Conservation (phyloP, 345 rosid species). For the Eucalyptus leucophloia region DNA sequence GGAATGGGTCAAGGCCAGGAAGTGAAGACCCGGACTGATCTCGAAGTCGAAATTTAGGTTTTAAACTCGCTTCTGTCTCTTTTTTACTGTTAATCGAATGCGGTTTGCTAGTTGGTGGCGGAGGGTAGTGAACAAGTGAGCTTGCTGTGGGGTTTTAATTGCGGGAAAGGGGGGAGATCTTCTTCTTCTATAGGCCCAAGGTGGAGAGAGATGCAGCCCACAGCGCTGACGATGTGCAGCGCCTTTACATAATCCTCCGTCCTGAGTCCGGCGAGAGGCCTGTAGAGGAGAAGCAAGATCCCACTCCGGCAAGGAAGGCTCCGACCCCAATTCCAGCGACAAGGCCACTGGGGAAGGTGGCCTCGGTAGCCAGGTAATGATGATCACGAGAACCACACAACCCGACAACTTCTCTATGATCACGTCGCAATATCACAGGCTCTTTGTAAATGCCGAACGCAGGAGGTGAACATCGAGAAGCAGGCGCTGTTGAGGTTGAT, state of each 20-base stretch:
- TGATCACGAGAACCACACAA: background rate
- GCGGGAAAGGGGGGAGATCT: constrained; percentile 70
- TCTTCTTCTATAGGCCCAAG: constrained; percentile 76
- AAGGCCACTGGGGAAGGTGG: constrained; percentile 19
- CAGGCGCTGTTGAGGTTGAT: too few relatives aligned
- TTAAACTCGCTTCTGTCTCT: too few relatives aligned
- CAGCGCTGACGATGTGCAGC: constrained; percentile 43
- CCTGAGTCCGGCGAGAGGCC: constrained; percentile 50
- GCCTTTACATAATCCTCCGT: constrained; percentile 46
- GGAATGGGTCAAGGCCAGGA: background rate
- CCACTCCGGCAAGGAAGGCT: constrained; percentile 39
- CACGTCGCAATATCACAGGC: background rate
- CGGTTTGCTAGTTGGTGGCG: too few relatives aligned
- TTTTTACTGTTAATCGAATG: too few relatives aligned
- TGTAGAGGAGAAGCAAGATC: constrained; percentile 46
- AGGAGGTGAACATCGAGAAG: too few relatives aligned
- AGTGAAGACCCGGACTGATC: constrained; percentile 11
- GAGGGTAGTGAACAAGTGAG: too few relatives aligned
- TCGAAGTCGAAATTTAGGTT: constrained; percentile 19
- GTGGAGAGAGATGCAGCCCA: constrained; percentile 57
- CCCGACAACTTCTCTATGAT: background rate
- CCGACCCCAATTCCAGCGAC: background rate
- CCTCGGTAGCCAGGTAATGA: constrained; percentile 34
- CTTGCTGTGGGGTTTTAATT: background rate
- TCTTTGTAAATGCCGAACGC: too few relatives aligned